Evolutionary conservation across 768 basidiomycete genomes (phyloP), one percentile per base, ranked within the genome.

Genomic region (Boletus vinaceobasis): DNA sequence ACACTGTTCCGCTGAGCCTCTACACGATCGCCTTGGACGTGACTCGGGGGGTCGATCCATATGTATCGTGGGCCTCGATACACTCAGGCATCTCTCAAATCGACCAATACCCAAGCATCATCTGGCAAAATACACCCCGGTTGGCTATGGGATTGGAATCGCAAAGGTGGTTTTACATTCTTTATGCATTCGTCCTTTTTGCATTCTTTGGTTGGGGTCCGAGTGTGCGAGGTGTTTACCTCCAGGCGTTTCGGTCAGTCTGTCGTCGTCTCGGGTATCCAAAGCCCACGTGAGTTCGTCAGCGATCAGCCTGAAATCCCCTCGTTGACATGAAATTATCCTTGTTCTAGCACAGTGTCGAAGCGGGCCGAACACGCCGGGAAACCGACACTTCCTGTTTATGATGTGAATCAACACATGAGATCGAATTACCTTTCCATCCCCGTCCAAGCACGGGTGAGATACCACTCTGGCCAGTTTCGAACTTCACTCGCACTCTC

Each of bases 201-300:
- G 66, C 55, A 0, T 82, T 84, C 73, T 83, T 85, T 53, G 78
- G 81, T 1, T 80, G 83, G 52, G 77, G 78, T 15, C 79, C 78
- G 36, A 83, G 86, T 53, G 79, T 77, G 13, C 64, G 70, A 39
- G 66, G 58, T 50, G 68, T 77, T 53, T 80, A 82, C 56, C 44
- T 53, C 44, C 43, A 55, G 19, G 65, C 59, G 5, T 63, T 63
- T 55, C 60, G 62, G 23, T 23, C 23, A 2, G 23, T 23, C 23
- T 23, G 23, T 23, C 23, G 23, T 23, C 23, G 23, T 23, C 23
- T 23, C 23, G 23, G 23, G 35, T 35, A 21, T 43, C 15, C 29
- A 4, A 43, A 27, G 27, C 14, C 39, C 6, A 23, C 2, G 52
- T 62, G 43, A 51, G 60, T 47, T 38, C 11, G 15, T 44, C n/a